These are phyloP conservation scores for Pulveroboletus frians DNA, from an alignment of 768 basidiomycete species.

Conservation along the genomic window DNA sequence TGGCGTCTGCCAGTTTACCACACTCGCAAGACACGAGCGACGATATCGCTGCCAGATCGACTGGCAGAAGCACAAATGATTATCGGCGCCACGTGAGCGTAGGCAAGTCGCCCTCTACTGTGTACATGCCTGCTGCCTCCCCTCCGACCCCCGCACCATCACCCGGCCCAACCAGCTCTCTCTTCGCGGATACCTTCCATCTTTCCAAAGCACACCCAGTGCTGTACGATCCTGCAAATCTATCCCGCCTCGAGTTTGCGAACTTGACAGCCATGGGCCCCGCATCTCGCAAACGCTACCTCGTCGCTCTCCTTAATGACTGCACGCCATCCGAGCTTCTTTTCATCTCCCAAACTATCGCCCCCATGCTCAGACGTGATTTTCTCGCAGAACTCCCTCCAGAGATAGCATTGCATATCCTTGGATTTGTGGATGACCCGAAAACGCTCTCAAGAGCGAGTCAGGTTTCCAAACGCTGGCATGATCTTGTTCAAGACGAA, in stretches of 20 bases:
- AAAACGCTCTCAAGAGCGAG: conserved; percentile 62
- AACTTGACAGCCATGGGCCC: conserved; percentile 32
- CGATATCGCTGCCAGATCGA: conserved; percentile 6
- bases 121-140: conserved; percentile 51
- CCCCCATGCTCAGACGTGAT: conserved; percentile 60
- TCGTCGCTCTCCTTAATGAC: conserved; percentile 45
- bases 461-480: conserved; percentile 71
- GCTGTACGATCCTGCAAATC: conserved; percentile 21
- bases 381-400: conserved; percentile 52
- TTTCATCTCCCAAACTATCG: conserved; percentile 60
- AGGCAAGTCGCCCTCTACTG: conserved; percentile 24
- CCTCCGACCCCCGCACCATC: conserved; percentile 63
- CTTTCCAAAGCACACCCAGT: conserved; percentile 10
- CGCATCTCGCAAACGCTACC: conserved; percentile 44
- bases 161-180: conserved; percentile 46
- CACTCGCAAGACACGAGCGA: conserved; percentile 7
- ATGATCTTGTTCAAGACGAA: conserved; percentile 64
- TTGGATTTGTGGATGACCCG: conserved; percentile 74
- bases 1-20: conserved; percentile 11
- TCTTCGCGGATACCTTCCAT: conserved; percentile 34
- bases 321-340: conserved; percentile 60
- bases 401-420: conserved; percentile 72
- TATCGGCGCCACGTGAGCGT: conserved; percentile 12
- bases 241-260: conserved; percentile 32
- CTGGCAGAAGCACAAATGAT: conserved; percentile 13